A percentile compares a stretch with the other conserved stretches of the same genome.
Evolutionary conservation across 768 basidiomycete species (phyloP).

Genomic region (Termitomyces sp.): DNA sequence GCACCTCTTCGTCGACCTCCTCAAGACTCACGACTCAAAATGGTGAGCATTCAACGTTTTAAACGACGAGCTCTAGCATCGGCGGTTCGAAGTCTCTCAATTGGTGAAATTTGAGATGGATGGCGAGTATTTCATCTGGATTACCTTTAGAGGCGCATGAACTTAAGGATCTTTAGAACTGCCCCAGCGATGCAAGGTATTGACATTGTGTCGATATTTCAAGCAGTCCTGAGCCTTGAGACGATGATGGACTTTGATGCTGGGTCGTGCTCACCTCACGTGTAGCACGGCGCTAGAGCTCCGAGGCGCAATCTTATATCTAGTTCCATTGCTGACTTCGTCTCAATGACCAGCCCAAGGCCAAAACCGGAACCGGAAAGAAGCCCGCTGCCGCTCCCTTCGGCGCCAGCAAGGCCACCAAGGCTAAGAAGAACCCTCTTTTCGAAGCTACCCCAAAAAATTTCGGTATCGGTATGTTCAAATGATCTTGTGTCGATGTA

Average conservation of each 20-base stretch:
- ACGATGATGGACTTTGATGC: constrained; percentile 37
- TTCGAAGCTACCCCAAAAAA: constrained; percentile 89
- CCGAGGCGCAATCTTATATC: constrained; percentile 40
- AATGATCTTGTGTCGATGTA: not conserved
- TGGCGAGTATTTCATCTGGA: constrained; percentile 44
- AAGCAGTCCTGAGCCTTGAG: constrained; percentile 33
- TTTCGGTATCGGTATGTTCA: constrained; percentile 85
- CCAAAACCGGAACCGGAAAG: constrained; percentile 69
- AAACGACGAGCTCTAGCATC: constrained; percentile 37
- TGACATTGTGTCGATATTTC: constrained; percentile 14
- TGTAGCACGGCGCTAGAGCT: constrained; percentile 46
- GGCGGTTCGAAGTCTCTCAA: constrained; percentile 31
- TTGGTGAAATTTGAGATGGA: constrained; percentile 37
- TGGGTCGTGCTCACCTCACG: constrained; percentile 30
- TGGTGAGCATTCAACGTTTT: constrained; percentile 44
- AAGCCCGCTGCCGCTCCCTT: constrained; percentile 85
- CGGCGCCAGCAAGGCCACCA: constrained; percentile 71
- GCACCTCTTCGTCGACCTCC: constrained; percentile 18
- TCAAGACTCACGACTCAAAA: constrained; percentile 41
- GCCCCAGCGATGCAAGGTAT: constrained; percentile 18
- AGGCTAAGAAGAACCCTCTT: constrained; percentile 90
- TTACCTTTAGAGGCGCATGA: constrained; percentile 21
- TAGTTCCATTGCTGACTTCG: constrained; percentile 49
- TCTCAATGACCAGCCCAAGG: constrained; percentile 93
- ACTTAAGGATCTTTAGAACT: constrained; percentile 16